Conservation (phyloP, 108 stramenopile genomes). For the Poteriospumella lacustris region DNA sequence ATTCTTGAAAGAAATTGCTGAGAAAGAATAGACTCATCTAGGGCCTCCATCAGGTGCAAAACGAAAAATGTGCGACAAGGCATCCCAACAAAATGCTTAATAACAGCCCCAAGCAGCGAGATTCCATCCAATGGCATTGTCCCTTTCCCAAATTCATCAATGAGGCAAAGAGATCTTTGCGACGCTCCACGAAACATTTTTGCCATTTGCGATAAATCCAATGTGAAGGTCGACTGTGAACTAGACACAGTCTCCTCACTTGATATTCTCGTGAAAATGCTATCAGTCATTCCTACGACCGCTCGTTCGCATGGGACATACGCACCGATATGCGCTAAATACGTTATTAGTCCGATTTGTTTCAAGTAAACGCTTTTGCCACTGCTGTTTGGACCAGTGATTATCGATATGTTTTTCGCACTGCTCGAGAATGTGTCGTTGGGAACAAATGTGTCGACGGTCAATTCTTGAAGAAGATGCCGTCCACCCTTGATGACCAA, state of each 20-base stretch:
- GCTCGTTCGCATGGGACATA: slow-evolving; percentile 64
- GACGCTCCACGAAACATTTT: slow-evolving; percentile 49
- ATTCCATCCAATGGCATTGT: slow-evolving; percentile 86
- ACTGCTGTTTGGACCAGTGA: slow-evolving; percentile 87
- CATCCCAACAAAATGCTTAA: slow-evolving; percentile 59
- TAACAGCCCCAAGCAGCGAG: slow-evolving; percentile 72
- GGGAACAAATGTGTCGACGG: slow-evolving; percentile 75
- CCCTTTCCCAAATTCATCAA: slow-evolving; percentile 96
- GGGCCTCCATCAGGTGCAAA: slow-evolving; percentile 83
- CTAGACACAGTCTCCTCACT: slow-evolving; percentile 81
- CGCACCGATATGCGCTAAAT: slow-evolving; percentile 72
- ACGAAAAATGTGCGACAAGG: slow-evolving; percentile 75
- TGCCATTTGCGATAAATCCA: slow-evolving; percentile 63
- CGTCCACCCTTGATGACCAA: slow-evolving; percentile 81
- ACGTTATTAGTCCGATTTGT: slow-evolving; percentile 64
- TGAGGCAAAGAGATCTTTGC: slow-evolving; percentile 69
- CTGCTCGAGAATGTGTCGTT: slow-evolving; percentile 71
- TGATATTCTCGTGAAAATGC: slow-evolving; percentile 76
- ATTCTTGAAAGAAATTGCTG: neutral
- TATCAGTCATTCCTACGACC: slow-evolving; percentile 73
- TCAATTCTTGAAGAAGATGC: slow-evolving; percentile 84
- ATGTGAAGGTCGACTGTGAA: slow-evolving; percentile 84
- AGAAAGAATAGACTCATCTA: neutral
- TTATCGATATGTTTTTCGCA: slow-evolving; percentile 61
- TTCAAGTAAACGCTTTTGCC: slow-evolving; percentile 89